phyloP scores from a whole-genome alignment of 2,329 filamentous ascomycete genomes.

The Phyllosticta citrichinensis region DNA sequence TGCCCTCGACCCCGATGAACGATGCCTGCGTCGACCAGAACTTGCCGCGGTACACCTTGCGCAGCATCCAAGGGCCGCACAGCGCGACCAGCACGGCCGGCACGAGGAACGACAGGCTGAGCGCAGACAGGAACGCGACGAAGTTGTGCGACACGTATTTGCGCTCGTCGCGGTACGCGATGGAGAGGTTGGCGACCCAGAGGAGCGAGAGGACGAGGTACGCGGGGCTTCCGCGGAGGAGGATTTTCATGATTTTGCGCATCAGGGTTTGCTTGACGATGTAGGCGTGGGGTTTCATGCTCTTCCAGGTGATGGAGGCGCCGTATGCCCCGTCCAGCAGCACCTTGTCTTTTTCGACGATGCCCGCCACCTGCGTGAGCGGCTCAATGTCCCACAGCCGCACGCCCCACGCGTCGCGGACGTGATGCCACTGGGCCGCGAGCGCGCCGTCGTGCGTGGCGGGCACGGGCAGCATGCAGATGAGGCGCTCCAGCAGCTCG shows the following conservation, averaged over 20 bases:
- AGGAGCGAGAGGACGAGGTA: background rate
- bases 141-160: background rate
- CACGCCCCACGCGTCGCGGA: conserved; percentile 2
- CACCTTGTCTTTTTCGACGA: conserved; percentile 1
- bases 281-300: conserved; percentile 13
- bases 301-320: conserved; percentile 30
- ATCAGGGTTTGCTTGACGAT: background rate
- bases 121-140: background rate
- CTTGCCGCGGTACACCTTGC: conserved; percentile 3
- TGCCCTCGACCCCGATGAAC: conserved; percentile 25
- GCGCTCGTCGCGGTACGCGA: background rate
- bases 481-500: conserved; percentile 34
- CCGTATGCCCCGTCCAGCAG: conserved; percentile 16
- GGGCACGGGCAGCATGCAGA: conserved; percentile 1
- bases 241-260: background rate
- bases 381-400: conserved; percentile 7
- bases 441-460: background rate
- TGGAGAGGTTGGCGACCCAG: background rate
- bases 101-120: background rate
- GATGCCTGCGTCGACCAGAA: conserved; percentile 4
- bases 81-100: background rate
- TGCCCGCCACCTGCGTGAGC: background rate
- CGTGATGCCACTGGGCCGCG: background rate
- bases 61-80: background rate
- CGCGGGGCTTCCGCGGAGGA: background rate